These are phyloP conservation scores for Taxillus chinensis DNA, from an alignment of 164 flowering plant genomes.

Conservation along the genomic window DNA sequence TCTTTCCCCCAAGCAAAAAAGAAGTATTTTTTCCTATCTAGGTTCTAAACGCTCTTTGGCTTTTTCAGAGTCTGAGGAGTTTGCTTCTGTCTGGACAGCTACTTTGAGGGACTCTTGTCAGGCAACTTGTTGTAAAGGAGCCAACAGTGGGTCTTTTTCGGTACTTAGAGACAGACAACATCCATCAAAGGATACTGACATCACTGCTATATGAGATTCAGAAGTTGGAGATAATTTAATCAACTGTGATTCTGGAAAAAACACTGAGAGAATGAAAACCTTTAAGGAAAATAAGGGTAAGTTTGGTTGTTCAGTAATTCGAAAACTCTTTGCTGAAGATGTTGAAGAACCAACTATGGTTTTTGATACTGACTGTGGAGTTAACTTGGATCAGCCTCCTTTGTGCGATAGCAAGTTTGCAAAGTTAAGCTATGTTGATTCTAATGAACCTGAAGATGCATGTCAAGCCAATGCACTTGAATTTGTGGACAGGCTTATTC, in stretches of 20 bases:
- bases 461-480: conserved; percentile 76
- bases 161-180: conserved; percentile 4
- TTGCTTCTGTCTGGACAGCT: conserved; percentile 45
- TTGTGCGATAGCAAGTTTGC: conserved; percentile 21
- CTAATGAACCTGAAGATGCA: conserved; percentile 81
- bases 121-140: conserved; percentile 26
- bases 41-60: background rate
- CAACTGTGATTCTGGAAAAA: conserved; percentile 9
- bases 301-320: conserved; percentile 31
- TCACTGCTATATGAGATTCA: conserved; percentile 4
- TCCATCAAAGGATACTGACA: conserved; percentile 7
- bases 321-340: conserved; percentile 60
- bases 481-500: conserved; percentile 55
- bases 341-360: too few relatives aligned
- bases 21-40: too few relatives aligned
- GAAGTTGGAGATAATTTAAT: conserved; percentile 8
- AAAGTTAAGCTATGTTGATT: conserved; percentile 72
- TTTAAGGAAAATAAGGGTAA: conserved; percentile 14
- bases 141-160: conserved; percentile 11
- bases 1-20: too few relatives aligned
- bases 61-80: conserved; percentile 30
- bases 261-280: conserved; percentile 9
- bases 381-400: background rate
- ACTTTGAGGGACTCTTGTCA: conserved; percentile 44
- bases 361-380: conserved; percentile 4